Percentiles rank a stretch among this genome's conserved stretches.
phyloP scores from a whole-genome alignment of 257 asterid genomes.

The Solanum piurae region DNA sequence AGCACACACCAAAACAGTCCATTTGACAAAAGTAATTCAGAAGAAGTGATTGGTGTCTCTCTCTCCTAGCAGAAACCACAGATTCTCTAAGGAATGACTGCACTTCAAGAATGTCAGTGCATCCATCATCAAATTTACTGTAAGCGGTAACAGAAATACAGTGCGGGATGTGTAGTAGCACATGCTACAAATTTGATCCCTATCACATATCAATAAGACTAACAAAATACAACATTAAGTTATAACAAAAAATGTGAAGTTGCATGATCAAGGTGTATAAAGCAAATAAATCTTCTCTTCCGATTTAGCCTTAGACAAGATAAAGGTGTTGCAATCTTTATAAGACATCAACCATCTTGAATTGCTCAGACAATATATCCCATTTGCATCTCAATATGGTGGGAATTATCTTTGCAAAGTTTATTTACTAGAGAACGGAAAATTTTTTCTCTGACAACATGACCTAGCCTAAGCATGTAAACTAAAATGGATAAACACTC shows the following conservation, averaged over 20 bases:
- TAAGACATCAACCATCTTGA: not conserved
- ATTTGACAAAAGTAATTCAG: not conserved
- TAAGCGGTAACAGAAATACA: not conserved
- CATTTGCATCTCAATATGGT: conserved; percentile 7
- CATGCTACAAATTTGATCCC: not conserved
- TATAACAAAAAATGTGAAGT: not conserved
- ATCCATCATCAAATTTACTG: not conserved
- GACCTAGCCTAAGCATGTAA: conserved; percentile 45
- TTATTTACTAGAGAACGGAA: conserved; percentile 27
- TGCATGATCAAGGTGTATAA: not conserved
- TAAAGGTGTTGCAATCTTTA: not conserved
- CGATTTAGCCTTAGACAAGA: not conserved
- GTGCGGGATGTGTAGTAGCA: not conserved
- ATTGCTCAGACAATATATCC: conserved; percentile 9
- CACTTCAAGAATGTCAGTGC: not conserved
- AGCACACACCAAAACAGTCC: not conserved
- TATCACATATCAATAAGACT: not conserved
- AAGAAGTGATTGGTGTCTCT: not conserved
- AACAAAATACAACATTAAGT: not conserved
- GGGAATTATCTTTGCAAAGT: conserved; percentile 31
- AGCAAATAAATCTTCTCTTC: not conserved
- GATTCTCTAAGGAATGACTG: not conserved
- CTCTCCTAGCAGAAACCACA: not conserved
- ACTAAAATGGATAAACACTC: conserved; percentile 33
- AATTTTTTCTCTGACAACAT: conserved; percentile 15